These are phyloP conservation scores for Ploettnerulaceae sp. DNA, from an alignment of 2,329 filamentous ascomycete species.

Conservation along the genomic window DNA sequence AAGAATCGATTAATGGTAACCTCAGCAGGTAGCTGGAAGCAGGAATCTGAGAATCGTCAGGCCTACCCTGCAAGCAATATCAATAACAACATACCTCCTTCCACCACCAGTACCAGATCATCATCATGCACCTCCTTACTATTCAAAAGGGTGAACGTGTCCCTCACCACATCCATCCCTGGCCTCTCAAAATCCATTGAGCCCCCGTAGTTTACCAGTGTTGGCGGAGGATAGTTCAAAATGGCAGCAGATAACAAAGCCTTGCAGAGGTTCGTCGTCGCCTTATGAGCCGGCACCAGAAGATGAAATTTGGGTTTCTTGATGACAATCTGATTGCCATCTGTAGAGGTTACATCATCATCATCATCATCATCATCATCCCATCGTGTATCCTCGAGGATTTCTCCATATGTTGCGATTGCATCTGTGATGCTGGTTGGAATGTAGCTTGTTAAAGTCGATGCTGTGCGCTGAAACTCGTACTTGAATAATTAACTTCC, in stretches of 20 bases:
- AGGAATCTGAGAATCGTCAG: constrained; percentile 36
- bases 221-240: constrained; percentile 54
- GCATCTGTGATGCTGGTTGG: constrained; percentile 14
- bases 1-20: constrained; percentile 53
- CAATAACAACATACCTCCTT: constrained; percentile 33
- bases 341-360: no score
- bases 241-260: constrained; percentile 52
- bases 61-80: no score
- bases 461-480: constrained; percentile 15
- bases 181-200: constrained; percentile 4
- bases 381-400: constrained; percentile 13
- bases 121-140: constrained; percentile 44
- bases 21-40: constrained; percentile 53
- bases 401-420: constrained; percentile 11
- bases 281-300: constrained; percentile 45
- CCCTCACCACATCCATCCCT: constrained; percentile 12
- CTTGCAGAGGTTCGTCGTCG: constrained; percentile 46
- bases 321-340: constrained; percentile 8
- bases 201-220: constrained; percentile 41
- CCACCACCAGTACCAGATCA: constrained; percentile 51
- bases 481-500: constrained; percentile 4
- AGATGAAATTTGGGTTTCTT: constrained; percentile 45
- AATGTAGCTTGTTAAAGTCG: constrained; percentile 14
- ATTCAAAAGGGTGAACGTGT: constrained; percentile 40
- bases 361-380: constrained; percentile 16